Conservation (phyloP, 129 eudicot genomes). For the Chrysanthemum makinoi region DNA sequence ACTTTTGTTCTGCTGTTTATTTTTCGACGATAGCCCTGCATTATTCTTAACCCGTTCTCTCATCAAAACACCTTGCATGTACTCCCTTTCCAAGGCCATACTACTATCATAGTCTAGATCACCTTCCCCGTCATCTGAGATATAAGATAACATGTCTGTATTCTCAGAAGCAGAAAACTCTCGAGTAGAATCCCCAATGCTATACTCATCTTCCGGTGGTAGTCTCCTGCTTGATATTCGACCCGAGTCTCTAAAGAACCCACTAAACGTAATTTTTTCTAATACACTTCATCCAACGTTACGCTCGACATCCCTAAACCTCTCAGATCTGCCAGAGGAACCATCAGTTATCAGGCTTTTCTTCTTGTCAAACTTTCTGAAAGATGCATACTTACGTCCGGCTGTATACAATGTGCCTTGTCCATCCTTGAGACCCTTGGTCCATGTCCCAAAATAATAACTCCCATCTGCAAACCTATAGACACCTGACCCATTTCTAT, state of each 20-base stretch:
- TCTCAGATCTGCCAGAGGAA: conserved; percentile 45
- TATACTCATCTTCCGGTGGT: conserved; percentile 44
- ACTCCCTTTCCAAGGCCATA: conserved; percentile 79
- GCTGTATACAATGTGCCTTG: conserved; percentile 79
- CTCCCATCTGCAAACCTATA: conserved; percentile 87
- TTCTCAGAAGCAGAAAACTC: conserved; percentile 40
- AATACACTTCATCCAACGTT: conserved; percentile 58
- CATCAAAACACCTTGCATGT: conserved; percentile 89
- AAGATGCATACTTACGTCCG: conserved; percentile 56
- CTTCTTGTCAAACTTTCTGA: conserved; percentile 41
- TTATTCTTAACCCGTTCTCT: conserved; percentile 59
- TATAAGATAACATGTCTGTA: conserved; percentile 35
- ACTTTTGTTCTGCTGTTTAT: conserved; percentile 51
- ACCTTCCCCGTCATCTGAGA: conserved; percentile 43
- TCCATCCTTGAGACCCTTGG: conserved; percentile 92
- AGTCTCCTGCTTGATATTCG: conserved; percentile 46
- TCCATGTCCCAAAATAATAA: conserved; percentile 91
- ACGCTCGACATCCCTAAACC: conserved; percentile 33
- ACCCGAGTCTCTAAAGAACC: conserved; percentile 53
- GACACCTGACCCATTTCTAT: conserved; percentile 81
- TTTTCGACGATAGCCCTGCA: conserved; percentile 39
- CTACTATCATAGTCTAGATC: conserved; percentile 41
- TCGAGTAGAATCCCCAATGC: conserved; percentile 38
- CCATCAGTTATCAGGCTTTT: conserved; percentile 39
- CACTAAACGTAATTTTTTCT: conserved; percentile 40